Evolutionary conservation across 306 rosid genomes (phyloP), one percentile per base, ranked within the genome.

Genomic region (Trifolium fragiferum): DNA sequence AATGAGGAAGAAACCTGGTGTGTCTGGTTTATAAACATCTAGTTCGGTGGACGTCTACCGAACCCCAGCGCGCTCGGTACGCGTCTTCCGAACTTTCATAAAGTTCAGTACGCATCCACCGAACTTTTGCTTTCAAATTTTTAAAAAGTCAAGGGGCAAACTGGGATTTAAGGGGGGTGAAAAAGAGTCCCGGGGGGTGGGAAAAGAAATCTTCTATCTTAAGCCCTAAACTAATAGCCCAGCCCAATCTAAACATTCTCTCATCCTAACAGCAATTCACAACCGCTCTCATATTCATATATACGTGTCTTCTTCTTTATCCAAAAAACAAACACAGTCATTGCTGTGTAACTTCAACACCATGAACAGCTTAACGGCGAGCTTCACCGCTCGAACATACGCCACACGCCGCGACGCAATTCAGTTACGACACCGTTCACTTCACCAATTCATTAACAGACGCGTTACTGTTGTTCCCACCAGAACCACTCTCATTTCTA

Each of bases 291-390:
- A 23, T 20, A 37, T 58, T 58, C 68, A 30, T 33, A 58, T 33
- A 58, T 68, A 35, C 47, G 58, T 23, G 38, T 47, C 41, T 35
- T 10, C 41, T 35, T 60, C 81, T 50, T 64, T 75, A 78, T 74
- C 82, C 38, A 46, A 53, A 16, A 40, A 1, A 62, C 19, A 14
- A 7, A 32, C 66, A 23, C 10, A 16, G 6, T 9, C 51, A 53
- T 6, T 10, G 58, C 76, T 16, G 47, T 37, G 37, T 10, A 27
- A 44, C 54, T 76, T 50, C 33, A 23, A 69, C 68, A 73, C 68
- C 18, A 89, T 89, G 95, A 87, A 70, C 69, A 80, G 84, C 90
- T 80, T 90, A 79, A 79, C 86, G 30, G 51, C 87, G 35, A 83
- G 86, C 88, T 84, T 90, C 62, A 57, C 90, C 9, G 77, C 87